Evolutionary conservation across 1,284 basidiomycete species (phyloP).

Genomic region (Trichosporon asahii): DNA sequence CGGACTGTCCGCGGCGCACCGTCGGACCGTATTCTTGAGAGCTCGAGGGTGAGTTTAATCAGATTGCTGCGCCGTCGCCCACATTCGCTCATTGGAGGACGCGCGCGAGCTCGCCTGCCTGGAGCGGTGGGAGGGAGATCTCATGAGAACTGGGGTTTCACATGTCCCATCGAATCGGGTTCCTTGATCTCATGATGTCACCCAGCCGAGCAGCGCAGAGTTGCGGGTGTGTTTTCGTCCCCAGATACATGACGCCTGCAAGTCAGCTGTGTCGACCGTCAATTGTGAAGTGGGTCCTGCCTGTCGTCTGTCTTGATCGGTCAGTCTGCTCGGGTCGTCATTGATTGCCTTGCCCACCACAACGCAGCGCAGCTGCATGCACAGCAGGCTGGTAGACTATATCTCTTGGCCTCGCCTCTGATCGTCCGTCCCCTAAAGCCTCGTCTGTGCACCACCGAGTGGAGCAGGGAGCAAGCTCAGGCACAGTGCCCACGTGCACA

Average conservation of each 20-base stretch:
- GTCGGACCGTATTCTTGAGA: neutral
- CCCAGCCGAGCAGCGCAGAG: neutral
- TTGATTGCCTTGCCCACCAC: neutral
- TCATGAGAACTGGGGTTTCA: conserved; percentile 3
- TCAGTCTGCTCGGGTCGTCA: neutral
- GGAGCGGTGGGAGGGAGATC: neutral
- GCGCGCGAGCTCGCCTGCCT: neutral
- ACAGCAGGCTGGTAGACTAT: neutral
- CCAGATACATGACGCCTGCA: neutral
- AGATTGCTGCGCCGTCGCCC: neutral
- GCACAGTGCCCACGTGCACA: neutral
- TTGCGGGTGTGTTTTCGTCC: neutral
- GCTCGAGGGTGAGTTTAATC: neutral
- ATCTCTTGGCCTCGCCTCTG: neutral
- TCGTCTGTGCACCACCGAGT: neutral
- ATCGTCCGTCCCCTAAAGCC: neutral
- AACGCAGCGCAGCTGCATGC: neutral
- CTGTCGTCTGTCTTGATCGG: neutral
- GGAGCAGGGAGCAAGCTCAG: neutral
- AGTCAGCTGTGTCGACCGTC: neutral
- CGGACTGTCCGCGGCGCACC: neutral
- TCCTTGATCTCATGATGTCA: conserved; percentile 9
- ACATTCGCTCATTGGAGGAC: neutral
- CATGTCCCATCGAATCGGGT: conserved; percentile 7
- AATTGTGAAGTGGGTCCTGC: neutral